phyloP scores from a whole-genome alignment of 1,139 yeast genomes.

The Nakaseomyces bracarensis region DNA sequence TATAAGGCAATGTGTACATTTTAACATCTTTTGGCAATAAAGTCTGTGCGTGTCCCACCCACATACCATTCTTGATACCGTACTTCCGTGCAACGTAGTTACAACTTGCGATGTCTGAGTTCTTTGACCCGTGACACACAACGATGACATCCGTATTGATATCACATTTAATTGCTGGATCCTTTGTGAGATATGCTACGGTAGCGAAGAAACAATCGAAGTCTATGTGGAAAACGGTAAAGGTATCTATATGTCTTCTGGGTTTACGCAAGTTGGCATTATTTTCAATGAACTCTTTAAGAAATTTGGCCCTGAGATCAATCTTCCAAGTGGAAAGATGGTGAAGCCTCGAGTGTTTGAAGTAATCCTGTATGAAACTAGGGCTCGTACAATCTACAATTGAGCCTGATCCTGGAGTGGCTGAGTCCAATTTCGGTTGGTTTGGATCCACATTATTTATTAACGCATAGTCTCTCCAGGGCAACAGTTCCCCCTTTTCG shows the following conservation, averaged over 20 bases:
- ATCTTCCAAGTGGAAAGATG: constrained; percentile 85
- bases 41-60: constrained; percentile 59
- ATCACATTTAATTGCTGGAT: constrained; percentile 33
- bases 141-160: constrained; percentile 59
- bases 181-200: constrained; percentile 61
- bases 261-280: constrained; percentile 6
- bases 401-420: too few species aligned
- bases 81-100: constrained; percentile 70
- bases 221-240: constrained; percentile 67
- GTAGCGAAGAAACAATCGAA: constrained; percentile 93
- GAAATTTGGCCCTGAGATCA: constrained; percentile 54
- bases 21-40: constrained; percentile 47
- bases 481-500: constrained; percentile 38
- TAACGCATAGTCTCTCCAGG: constrained; percentile 65
- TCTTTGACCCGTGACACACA: constrained; percentile 69
- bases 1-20: constrained; percentile 55
- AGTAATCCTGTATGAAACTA: constrained; percentile 60
- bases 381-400: constrained; percentile 64
- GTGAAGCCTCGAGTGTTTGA: constrained; percentile 76
- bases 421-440: constrained; percentile 33
- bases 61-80: constrained; percentile 85
- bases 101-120: constrained; percentile 78
- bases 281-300: constrained; percentile 15
- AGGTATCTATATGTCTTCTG: constrained; percentile 9
- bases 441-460: constrained; percentile 42